Base-by-base conservation (phyloP, 192 early-diverging fungal species). In the Cetraspora pellucida region DNA sequence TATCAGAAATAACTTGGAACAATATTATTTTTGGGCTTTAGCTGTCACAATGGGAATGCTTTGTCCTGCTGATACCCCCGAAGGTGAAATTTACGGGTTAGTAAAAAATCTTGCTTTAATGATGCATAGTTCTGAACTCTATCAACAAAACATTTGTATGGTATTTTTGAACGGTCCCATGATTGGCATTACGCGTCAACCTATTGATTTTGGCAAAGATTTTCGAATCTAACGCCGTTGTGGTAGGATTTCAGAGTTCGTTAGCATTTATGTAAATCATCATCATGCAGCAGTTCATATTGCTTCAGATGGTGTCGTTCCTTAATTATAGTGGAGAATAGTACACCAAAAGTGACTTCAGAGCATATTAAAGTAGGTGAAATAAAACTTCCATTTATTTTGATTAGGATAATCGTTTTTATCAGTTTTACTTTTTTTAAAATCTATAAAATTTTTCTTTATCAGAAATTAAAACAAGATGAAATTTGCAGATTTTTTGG, bases 21-120 rank as follows among this genome's bases (percentile, higher is more conserved):
- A 13, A 65, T 44, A 44, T 65, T 65, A n/a, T 43, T 43, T 65
- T 65, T 65, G 28, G 37, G 31, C 6, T 43, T 21, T 77, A 80
- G 85, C 95, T 96, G 9, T 97, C 96, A 13, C 95, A 97, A 85
- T 99, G 95, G 93, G 97, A 96, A 96, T 97, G 93, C 77, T 97
- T 74, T 99, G 97, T 83, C 93, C 96, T 0, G 94, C 95, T 5
- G 97, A 98, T 85, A 98, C 97, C 3, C 97, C 97, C 9, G 97
- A 98, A 90, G 97, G 97, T 78, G 97, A 98, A 85, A 94, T 93
- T 8, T 98, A 96, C 81, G 97, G 97, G 72, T 85, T 98, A 55
- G 93, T 98, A 60, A 97, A 97, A 86, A 98, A 98, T 73, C 85
- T 98, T 86, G 97, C 97, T 7, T 86, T 98, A 43, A 97, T 98